These are phyloP conservation scores for Flaveria ramosissima DNA, from an alignment of 129 eudicot species.

Conservation along the genomic window DNA sequence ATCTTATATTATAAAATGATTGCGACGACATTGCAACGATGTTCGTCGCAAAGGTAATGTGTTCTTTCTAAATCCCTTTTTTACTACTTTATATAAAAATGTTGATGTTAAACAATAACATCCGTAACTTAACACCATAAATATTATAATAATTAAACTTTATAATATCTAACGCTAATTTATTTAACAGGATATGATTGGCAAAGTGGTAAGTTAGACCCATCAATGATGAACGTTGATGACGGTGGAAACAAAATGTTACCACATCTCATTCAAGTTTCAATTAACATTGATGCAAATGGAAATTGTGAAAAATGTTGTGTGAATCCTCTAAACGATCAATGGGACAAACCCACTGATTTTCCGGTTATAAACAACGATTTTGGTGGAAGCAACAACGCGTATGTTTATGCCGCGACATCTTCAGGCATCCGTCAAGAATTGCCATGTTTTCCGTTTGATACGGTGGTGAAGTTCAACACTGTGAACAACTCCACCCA, in stretches of 20 bases:
- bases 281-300: slow-evolving; percentile 43
- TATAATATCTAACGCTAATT: not conserved
- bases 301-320: slow-evolving; percentile 52
- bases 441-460: slow-evolving; percentile 82
- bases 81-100: too few relatives aligned
- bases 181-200: slow-evolving; percentile 72
- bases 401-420: slow-evolving; percentile 70
- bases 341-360: slow-evolving; percentile 68
- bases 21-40: too few relatives aligned
- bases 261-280: slow-evolving; percentile 77
- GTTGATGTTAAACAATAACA: too few relatives aligned
- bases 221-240: slow-evolving; percentile 70
- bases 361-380: slow-evolving; percentile 69
- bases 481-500: slow-evolving; percentile 36
- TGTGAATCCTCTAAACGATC: slow-evolving; percentile 48
- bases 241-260: slow-evolving; percentile 49
- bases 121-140: too few relatives aligned
- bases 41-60: too few relatives aligned
- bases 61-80: too few relatives aligned
- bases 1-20: too few relatives aligned
- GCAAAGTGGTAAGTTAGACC: slow-evolving; percentile 81
- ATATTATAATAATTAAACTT: not conserved
- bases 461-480: slow-evolving; percentile 71
- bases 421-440: slow-evolving; percentile 64
- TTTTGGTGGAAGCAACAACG: slow-evolving; percentile 55